These are phyloP conservation scores for Cyberlindnera xishuangbannaensis DNA, from an alignment of 805 yeast genomes.

Conservation along the genomic window DNA sequence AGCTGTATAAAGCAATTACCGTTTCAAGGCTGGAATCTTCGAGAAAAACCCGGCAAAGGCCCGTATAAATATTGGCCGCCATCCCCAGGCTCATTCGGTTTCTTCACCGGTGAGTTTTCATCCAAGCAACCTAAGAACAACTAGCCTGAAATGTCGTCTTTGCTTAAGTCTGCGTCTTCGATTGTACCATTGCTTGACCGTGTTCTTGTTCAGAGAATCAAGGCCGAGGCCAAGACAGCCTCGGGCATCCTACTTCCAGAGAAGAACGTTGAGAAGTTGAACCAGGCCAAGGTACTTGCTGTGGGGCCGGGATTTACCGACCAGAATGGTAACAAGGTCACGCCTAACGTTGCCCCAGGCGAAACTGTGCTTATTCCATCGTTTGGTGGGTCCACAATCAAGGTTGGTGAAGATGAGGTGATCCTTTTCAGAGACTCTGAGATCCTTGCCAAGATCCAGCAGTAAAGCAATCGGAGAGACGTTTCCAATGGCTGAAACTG, in stretches of 20 bases:
- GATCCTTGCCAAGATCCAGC: constrained; percentile 87
- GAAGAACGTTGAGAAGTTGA: constrained; percentile 90
- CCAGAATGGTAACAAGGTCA: constrained; percentile 65
- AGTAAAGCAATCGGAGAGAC: constrained; percentile 36
- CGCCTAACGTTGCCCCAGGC: constrained; percentile 78
- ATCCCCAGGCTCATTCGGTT: no score
- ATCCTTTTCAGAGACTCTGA: constrained; percentile 89
- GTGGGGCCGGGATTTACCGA: constrained; percentile 91
- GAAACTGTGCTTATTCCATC: constrained; percentile 93
- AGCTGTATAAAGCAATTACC: no score
- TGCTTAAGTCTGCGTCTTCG: constrained; percentile 74
- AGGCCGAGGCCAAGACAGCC: constrained; percentile 87
- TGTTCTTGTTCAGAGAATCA: constrained; percentile 89
- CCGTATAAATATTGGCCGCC: no score
- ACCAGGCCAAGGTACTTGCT: constrained; percentile 87
- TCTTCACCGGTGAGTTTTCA: no score
- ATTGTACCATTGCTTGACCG: constrained; percentile 94
- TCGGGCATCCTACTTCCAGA: constrained; percentile 93
- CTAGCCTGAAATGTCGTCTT: constrained; percentile 42
- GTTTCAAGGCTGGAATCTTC: no score
- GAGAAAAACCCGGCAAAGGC: neutral
- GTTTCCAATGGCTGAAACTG: no score
- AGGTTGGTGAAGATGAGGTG: constrained; percentile 76
- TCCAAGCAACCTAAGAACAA: no score
- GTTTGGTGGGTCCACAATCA: constrained; percentile 88